Evolutionary conservation across 2,329 filamentous ascomycete species (phyloP).

Genomic region (Fusarium compactum): DNA sequence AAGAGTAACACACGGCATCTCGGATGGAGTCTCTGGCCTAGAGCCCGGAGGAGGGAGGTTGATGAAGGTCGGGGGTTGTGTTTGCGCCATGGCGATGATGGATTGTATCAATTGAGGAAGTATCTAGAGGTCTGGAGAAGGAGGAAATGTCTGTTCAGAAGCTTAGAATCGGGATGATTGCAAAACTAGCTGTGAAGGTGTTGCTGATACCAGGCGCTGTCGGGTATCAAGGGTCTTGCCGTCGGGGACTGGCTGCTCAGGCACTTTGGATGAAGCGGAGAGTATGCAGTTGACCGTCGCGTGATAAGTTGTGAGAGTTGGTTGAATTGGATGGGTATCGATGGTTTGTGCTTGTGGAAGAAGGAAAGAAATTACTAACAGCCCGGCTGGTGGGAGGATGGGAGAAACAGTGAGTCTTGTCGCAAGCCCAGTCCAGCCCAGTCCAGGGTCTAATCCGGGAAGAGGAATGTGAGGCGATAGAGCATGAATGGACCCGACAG

Average conservation of each 20-base stretch:
- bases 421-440: conserved; percentile 18
- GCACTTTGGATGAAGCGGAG: conserved; percentile 9
- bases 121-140: background rate
- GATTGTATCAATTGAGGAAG: conserved; percentile 4
- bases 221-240: conserved; percentile 15
- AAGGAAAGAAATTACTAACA: conserved; percentile 1
- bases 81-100: conserved; percentile 54
- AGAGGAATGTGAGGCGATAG: conserved; percentile 19
- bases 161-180: background rate
- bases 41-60: conserved; percentile 86
- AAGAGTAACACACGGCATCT: conserved; percentile 79
- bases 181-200: background rate
- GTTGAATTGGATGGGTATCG: background rate
- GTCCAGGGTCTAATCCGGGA: conserved; percentile 2
- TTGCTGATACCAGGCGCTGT: conserved; percentile 18
- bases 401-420: conserved; percentile 14
- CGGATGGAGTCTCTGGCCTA: conserved; percentile 86
- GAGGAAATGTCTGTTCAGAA: background rate
- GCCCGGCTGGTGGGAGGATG: background rate
- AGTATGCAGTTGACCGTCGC: background rate
- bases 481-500: background rate
- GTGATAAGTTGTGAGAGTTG: background rate
- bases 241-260: conserved; percentile 32
- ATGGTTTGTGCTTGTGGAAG: conserved; percentile 1
- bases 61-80: conserved; percentile 75